Conservation (phyloP, 176 grass and related monocot genomes). For the Microstegium vimineum region DNA sequence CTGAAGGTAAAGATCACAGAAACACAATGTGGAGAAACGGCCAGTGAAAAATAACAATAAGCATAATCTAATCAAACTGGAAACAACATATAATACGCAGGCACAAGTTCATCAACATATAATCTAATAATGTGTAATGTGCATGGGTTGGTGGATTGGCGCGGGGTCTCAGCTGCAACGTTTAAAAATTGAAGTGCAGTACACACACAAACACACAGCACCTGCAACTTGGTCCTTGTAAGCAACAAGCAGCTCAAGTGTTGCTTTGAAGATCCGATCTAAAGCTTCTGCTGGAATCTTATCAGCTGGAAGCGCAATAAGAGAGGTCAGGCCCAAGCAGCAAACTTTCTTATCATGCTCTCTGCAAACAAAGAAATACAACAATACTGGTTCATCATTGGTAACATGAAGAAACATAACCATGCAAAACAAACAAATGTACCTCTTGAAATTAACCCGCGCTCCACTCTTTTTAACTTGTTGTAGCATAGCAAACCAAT, state of each 20-base stretch:
- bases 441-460: conserved; percentile 76
- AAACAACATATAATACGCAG: background rate
- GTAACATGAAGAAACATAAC: background rate
- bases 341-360: conserved; percentile 88
- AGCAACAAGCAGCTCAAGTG: conserved; percentile 66
- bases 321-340: conserved; percentile 75
- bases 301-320: conserved; percentile 66
- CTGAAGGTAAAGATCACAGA: background rate
- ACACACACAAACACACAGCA: conserved; percentile 9
- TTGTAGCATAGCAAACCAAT: conserved; percentile 87
- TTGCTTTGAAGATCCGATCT: conserved; percentile 71
- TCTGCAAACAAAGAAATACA: conserved; percentile 51
- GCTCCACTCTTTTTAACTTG: conserved; percentile 70
- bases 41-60: background rate
- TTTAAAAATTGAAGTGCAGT: background rate
- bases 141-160: background rate
- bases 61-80: background rate
- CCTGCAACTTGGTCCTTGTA: conserved; percentile 92
- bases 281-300: conserved; percentile 68
- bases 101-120: background rate
- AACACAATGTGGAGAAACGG: background rate
- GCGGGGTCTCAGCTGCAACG: background rate
- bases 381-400: background rate
- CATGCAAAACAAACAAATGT: conserved; percentile 18
- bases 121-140: background rate